Evolutionary conservation across 345 rosid species (phyloP).

Genomic region (Acer yangbiense): DNA sequence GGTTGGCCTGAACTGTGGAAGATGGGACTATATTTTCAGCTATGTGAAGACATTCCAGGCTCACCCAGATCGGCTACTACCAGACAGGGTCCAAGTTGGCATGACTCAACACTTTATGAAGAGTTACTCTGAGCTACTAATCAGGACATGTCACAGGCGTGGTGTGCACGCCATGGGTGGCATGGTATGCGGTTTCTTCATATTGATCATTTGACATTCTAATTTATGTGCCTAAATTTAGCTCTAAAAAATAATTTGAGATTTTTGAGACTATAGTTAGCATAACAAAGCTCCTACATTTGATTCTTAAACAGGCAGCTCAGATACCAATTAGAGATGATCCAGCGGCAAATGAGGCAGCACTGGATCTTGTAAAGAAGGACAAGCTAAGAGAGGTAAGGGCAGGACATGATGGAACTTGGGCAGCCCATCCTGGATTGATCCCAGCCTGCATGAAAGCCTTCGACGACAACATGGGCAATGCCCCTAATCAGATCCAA

Average conservation of each 20-base stretch:
- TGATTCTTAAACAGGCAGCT: slow-evolving; percentile 66
- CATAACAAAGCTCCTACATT: slow-evolving; percentile 8
- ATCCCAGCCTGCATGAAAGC: slow-evolving; percentile 72
- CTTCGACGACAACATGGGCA: slow-evolving; percentile 72
- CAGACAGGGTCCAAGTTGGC: slow-evolving; percentile 82
- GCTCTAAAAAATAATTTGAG: not conserved
- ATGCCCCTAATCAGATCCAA: slow-evolving; percentile 61
- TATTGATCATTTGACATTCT: not conserved
- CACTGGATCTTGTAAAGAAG: slow-evolving; percentile 79
- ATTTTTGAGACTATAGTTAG: not conserved
- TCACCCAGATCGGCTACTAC: slow-evolving; percentile 78
- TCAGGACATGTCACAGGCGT: slow-evolving; percentile 80
- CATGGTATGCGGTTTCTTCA: slow-evolving; percentile 51
- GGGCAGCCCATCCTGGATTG: slow-evolving; percentile 98
- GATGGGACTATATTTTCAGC: slow-evolving; percentile 97
- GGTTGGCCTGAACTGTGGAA: slow-evolving; percentile 85
- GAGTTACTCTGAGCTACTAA: slow-evolving; percentile 90
- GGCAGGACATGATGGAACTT: slow-evolving; percentile 96
- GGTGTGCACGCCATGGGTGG: slow-evolving; percentile 99
- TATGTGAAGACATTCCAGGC: slow-evolving; percentile 91
- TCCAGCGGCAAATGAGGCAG: slow-evolving; percentile 74
- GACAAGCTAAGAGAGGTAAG: slow-evolving; percentile 87
- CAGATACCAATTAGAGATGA: slow-evolving; percentile 92
- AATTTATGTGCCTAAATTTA: not conserved
- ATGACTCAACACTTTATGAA: slow-evolving; percentile 96